These are phyloP conservation scores for Colletotrichum sp. DNA, from an alignment of 2,329 filamentous ascomycete species.

Conservation along the genomic window DNA sequence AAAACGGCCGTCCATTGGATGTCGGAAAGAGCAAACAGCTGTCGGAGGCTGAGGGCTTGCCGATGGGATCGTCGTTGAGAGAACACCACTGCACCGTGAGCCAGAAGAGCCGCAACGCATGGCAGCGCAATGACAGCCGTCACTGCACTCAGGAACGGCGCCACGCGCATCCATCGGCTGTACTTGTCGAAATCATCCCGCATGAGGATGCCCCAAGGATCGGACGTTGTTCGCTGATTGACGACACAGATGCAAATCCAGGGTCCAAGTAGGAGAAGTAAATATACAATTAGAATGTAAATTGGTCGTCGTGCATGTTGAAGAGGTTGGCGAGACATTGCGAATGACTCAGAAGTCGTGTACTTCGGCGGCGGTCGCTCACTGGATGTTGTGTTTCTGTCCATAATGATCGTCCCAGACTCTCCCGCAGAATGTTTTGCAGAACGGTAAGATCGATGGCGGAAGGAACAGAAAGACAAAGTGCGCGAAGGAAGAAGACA, in stretches of 20 bases:
- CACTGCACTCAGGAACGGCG: slow-evolving; percentile 8
- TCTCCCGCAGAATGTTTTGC: neutral
- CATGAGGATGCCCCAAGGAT: slow-evolving; percentile 6
- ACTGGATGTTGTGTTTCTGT: neutral
- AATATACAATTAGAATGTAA: slow-evolving; percentile 12
- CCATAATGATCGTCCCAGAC: neutral
- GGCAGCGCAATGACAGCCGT: slow-evolving; percentile 18
- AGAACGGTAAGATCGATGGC: neutral
- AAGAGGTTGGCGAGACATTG: slow-evolving; percentile 11
- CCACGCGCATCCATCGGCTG: slow-evolving; percentile 4
- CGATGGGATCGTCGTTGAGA: slow-evolving; percentile 7
- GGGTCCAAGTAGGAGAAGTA: slow-evolving; percentile 9
- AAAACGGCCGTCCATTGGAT: slow-evolving; percentile 15
- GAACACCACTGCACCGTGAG: slow-evolving; percentile 17
- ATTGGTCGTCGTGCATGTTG: slow-evolving; percentile 11
- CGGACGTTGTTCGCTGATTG: neutral
- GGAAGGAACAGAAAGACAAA: neutral
- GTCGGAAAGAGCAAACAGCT: slow-evolving; percentile 17
- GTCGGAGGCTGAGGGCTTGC: slow-evolving; percentile 13
- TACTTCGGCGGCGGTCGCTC: slow-evolving; percentile 7
- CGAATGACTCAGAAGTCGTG: neutral
- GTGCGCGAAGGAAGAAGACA: neutral
- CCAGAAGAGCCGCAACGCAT: slow-evolving; percentile 14
- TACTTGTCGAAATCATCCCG: slow-evolving; percentile 10
- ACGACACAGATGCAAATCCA: slow-evolving; percentile 15